phyloP scores from a whole-genome alignment of 2,329 filamentous ascomycete genomes.

The Akanthomyces muscarius region DNA sequence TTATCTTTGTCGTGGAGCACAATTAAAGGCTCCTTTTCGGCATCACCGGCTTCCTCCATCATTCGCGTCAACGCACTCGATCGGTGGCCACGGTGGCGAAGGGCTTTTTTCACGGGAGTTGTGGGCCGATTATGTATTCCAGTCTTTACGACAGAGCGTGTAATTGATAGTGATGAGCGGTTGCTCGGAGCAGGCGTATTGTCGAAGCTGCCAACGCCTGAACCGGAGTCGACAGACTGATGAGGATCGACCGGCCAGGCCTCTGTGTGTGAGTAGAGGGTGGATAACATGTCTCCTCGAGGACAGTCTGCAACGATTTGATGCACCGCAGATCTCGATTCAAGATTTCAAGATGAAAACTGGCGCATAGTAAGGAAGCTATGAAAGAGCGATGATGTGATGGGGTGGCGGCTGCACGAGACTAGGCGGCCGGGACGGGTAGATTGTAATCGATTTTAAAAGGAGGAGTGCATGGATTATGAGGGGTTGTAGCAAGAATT shows the following conservation, averaged over 20 bases:
- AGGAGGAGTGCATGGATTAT: neutral
- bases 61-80: neutral
- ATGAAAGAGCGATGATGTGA: neutral
- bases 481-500: neutral
- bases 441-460: neutral
- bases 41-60: neutral
- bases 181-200: slow-evolving; percentile 31
- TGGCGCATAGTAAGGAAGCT: neutral
- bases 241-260: slow-evolving; percentile 3
- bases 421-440: neutral
- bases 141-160: slow-evolving; percentile 9
- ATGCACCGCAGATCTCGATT: neutral
- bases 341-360: neutral
- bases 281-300: slow-evolving; percentile 8
- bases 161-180: slow-evolving; percentile 26
- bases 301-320: neutral
- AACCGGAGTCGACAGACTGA: neutral
- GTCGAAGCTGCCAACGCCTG: slow-evolving; percentile 29
- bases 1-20: neutral
- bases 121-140: neutral
- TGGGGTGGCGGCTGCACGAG: too few relatives aligned
- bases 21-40: neutral
- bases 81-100: neutral
- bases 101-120: neutral
- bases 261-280: slow-evolving; percentile 13